A percentile compares a stretch with the other conserved stretches of the same genome.
These are phyloP conservation scores for Diaporthe vaccinii DNA, from an alignment of 2,329 filamentous ascomycete genomes.

Conservation along the genomic window DNA sequence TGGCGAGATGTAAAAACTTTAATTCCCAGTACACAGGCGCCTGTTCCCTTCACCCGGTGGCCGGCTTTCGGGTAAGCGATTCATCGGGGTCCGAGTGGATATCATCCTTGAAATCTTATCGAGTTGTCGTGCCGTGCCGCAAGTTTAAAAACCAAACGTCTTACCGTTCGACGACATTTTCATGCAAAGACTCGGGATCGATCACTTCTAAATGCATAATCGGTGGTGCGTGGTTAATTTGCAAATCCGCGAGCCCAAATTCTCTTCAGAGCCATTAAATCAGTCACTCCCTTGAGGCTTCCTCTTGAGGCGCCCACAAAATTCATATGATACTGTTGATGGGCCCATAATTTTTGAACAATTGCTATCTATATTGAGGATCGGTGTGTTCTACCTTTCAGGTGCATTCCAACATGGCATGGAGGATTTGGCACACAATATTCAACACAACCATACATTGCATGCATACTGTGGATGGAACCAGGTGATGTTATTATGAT, in stretches of 20 bases:
- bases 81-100: not conserved
- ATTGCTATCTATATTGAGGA: not conserved
- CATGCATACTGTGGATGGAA: too few species aligned
- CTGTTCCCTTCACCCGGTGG: conserved; percentile 3
- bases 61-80: conserved; percentile 5
- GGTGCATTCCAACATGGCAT: not conserved
- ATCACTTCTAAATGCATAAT: not conserved
- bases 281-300: too few species aligned
- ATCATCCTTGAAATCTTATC: not conserved
- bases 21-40: not conserved
- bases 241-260: too few species aligned
- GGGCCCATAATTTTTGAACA: not conserved
- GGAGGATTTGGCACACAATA: not conserved
- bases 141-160: not conserved
- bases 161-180: not conserved
- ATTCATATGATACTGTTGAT: not conserved
- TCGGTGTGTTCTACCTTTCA: not conserved
- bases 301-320: too few species aligned
- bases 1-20: not conserved
- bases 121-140: not conserved
- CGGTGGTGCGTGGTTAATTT: not conserved
- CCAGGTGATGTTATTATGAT: too few species aligned
- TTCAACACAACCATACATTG: not conserved
- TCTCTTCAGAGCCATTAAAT: too few species aligned
- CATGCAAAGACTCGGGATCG: accelerated